phyloP scores from a whole-genome alignment of 1,284 basidiomycete genomes.

The Moesziomyces globuligerus region DNA sequence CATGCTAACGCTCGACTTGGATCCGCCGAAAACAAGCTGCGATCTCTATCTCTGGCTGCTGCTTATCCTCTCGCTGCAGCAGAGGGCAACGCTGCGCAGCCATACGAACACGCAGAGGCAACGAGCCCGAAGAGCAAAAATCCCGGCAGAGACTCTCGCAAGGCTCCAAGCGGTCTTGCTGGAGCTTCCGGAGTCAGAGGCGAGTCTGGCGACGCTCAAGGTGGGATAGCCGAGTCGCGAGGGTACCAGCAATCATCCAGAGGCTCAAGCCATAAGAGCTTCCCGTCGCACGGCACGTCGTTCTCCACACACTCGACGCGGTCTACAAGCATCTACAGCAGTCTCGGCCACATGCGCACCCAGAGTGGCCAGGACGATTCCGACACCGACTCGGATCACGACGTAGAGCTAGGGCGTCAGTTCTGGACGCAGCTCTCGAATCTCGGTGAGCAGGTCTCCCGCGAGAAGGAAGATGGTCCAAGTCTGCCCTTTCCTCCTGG shows the following conservation, averaged over 20 bases:
- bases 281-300: constrained; percentile 10
- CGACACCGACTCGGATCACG: constrained; percentile 7
- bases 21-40: constrained; percentile 8
- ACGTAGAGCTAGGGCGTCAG: constrained; percentile 7
- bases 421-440: constrained; percentile 28
- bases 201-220: too few relatives aligned
- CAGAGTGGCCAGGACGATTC: background rate
- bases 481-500: too few relatives aligned
- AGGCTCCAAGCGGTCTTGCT: too few relatives aligned
- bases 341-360: background rate
- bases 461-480: background rate
- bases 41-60: constrained; percentile 19
- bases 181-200: too few relatives aligned
- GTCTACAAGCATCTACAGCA: constrained; percentile 19
- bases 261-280: constrained; percentile 16
- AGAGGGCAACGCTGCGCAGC: too few relatives aligned
- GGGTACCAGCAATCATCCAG: constrained; percentile 2
- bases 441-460: constrained; percentile 19
- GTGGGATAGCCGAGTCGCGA: too few relatives aligned
- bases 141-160: too few relatives aligned
- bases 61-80: constrained; percentile 4
- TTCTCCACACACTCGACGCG: constrained; percentile 11
- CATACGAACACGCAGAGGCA: too few relatives aligned
- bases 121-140: too few relatives aligned
- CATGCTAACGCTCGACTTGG: too few relatives aligned